Evolutionary conservation across 306 rosid genomes (phyloP).

Genomic region (Gleditsia sinensis): DNA sequence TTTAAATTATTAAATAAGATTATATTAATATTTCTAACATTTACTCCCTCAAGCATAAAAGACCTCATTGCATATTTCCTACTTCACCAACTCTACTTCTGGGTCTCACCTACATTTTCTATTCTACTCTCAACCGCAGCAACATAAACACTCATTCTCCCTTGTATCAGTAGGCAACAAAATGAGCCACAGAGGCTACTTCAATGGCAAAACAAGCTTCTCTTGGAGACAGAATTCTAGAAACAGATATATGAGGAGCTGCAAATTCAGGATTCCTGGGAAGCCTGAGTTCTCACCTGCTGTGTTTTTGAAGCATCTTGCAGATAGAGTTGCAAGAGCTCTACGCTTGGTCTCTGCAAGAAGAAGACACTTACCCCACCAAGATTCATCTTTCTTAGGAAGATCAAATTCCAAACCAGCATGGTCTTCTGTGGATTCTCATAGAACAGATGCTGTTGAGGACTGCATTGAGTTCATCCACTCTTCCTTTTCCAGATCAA

Average conservation of each 20-base stretch:
- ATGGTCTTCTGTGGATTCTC: conserved; percentile 51
- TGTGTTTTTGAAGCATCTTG: conserved; percentile 60
- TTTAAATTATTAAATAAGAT: too few species aligned
- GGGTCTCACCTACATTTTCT: conserved; percentile 44
- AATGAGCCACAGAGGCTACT: conserved; percentile 27
- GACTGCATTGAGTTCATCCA: conserved; percentile 91
- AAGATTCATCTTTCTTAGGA: conserved; percentile 33
- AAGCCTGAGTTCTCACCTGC: conserved; percentile 28
- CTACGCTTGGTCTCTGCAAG: conserved; percentile 40
- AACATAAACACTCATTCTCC: neutral
- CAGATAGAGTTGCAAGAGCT: conserved; percentile 55
- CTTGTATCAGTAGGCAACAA: neutral
- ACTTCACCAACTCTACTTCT: conserved; percentile 34
- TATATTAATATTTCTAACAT: too few species aligned
- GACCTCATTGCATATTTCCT: conserved; percentile 15
- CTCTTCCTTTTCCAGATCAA: conserved; percentile 68
- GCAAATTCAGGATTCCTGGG: conserved; percentile 41
- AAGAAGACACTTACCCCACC: neutral
- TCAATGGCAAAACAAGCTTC: conserved; percentile 34
- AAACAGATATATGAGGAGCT: conserved; percentile 13
- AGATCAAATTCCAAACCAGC: conserved; percentile 46
- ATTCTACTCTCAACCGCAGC: conserved; percentile 16
- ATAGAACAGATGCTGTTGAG: conserved; percentile 73
- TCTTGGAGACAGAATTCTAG: conserved; percentile 37
- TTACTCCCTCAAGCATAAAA: conserved; percentile 27